Percentiles rank a stretch among this genome's conserved stretches.
phyloP scores from a whole-genome alignment of 2,329 filamentous ascomycete genomes.

The Ceratocystis alfenasii region DNA sequence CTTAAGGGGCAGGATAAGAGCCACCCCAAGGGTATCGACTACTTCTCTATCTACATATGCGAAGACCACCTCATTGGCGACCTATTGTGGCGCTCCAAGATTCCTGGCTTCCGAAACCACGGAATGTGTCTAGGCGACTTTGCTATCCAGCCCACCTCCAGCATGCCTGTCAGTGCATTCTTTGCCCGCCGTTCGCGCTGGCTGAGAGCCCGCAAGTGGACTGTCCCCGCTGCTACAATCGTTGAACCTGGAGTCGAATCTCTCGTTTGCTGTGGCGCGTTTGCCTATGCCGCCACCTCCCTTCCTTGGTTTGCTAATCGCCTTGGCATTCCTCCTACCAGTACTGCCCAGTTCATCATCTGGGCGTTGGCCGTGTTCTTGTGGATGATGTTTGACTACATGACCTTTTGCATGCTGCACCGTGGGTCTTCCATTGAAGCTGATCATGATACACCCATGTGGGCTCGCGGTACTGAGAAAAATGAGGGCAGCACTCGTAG shows the following conservation, averaged over 20 bases:
- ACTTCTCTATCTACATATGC: slow-evolving; percentile 91
- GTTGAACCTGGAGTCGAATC: slow-evolving; percentile 89
- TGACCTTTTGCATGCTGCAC: slow-evolving; percentile 62
- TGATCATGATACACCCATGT: slow-evolving; percentile 61
- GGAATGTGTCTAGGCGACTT: slow-evolving; percentile 74
- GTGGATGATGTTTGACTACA: slow-evolving; percentile 69
- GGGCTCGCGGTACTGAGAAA: slow-evolving; percentile 43
- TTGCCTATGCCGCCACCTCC: slow-evolving; percentile 66
- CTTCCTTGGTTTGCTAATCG: slow-evolving; percentile 48
- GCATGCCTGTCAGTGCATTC: slow-evolving; percentile 67
- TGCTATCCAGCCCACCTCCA: slow-evolving; percentile 77
- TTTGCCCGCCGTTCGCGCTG: slow-evolving; percentile 72
- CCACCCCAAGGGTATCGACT: slow-evolving; percentile 60
- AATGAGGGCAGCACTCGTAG: slow-evolving; percentile 37
- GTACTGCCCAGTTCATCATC: slow-evolving; percentile 50
- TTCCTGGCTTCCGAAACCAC: slow-evolving; percentile 62
- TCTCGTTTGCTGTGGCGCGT: slow-evolving; percentile 69
- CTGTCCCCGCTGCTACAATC: slow-evolving; percentile 74
- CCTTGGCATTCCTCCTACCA: slow-evolving; percentile 49
- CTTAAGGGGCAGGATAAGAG: slow-evolving; percentile 28
- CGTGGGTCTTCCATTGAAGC: slow-evolving; percentile 57
- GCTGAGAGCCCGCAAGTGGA: slow-evolving; percentile 90
- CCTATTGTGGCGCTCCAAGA: slow-evolving; percentile 62
- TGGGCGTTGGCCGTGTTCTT: slow-evolving; percentile 53
- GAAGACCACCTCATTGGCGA: slow-evolving; percentile 96